Base-by-base conservation (phyloP, 768 basidiomycete genomes). In the Suillus subluteus region DNA sequence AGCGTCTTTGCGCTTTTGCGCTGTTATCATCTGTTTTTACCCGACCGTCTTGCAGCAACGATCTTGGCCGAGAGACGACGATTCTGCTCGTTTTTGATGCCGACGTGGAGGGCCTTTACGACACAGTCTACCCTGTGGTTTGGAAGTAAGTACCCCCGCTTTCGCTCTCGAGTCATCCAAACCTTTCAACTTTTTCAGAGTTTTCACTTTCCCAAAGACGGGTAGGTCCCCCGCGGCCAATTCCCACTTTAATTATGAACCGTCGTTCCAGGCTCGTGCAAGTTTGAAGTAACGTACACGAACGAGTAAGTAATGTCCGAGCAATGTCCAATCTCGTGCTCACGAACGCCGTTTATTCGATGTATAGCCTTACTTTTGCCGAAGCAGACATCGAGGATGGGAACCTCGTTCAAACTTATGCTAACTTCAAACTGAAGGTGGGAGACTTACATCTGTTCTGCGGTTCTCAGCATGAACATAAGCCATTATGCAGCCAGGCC, bases 371-470 rank as follows among this genome's bases (percentile, higher is more conserved):
- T 21, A 16, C 18, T 18, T 11, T 54, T 32, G 4, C 30, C 4
- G 8, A 30, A 32, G 54, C 30, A 54, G 18, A 32, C 30, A 9
- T 54, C 30, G 0, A 0, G 16, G 1, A 32, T 54, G 30, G 2
- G 4, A 54, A 54, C 54, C 16, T 18, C 9, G 4, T 32, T 54
- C 0, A 12, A 0, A 18, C 30, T 32, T 5, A 0, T 2, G 0
- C 9, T 18, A 0, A 18, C 9, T 18, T 54, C 54, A 5, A 32
- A 8, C 18, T 54, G 54, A 54, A 54, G 54, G 54, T 54, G 18
- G 30, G 54, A 54, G 54, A 54, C 30, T 54, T 16, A 2, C 30
- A 54, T 21, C 54, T 32, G 7, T 1, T 32, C 54, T 32, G 30
- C 15, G 4, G 54, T 32, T 32, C 16, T 7, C 18, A 32, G 9